Conservation (phyloP, 257 asterid genomes). For the Paraleonurus japonicus region DNA sequence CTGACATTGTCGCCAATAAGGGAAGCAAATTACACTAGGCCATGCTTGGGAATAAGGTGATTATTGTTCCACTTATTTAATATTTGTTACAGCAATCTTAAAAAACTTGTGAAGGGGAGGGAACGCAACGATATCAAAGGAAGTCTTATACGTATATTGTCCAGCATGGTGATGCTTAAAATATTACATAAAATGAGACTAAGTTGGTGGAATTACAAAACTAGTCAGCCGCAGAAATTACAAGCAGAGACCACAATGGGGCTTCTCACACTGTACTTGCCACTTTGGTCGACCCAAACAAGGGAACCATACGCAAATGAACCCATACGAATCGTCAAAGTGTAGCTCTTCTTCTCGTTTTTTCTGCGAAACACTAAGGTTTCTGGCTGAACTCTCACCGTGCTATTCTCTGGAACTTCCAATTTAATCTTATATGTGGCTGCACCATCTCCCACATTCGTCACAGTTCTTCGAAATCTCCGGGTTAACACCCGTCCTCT, state of each 20-base stretch:
- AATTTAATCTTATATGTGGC: slow-evolving; percentile 25
- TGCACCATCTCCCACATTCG: slow-evolving; percentile 36
- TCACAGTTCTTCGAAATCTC: slow-evolving; percentile 33
- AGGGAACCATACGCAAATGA: too few relatives aligned
- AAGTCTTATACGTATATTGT: too few relatives aligned
- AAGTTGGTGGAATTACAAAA: not conserved
- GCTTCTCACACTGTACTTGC: slow-evolving; percentile 38
- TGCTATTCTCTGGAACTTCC: slow-evolving; percentile 26
- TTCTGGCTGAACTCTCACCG: slow-evolving; percentile 23
- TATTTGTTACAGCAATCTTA: too few relatives aligned
- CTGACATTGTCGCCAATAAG: not conserved
- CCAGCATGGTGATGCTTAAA: not conserved
- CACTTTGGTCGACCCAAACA: slow-evolving; percentile 37
- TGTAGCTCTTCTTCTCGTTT: slow-evolving; percentile 35
- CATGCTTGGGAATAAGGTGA: not conserved
- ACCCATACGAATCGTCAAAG: slow-evolving; percentile 28
- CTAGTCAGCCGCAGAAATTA: slow-evolving; percentile 13
- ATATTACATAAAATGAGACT: not conserved
- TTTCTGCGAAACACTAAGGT: slow-evolving; percentile 29
- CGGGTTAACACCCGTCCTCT: slow-evolving; percentile 3
- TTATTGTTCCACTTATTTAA: too few relatives aligned
- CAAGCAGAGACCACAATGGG: slow-evolving; percentile 37
- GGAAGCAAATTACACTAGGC: not conserved
- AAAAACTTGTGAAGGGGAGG: too few relatives aligned
- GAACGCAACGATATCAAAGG: too few relatives aligned